These are phyloP conservation scores for Salix viminalis DNA, from an alignment of 345 rosid species.

Conservation along the genomic window DNA sequence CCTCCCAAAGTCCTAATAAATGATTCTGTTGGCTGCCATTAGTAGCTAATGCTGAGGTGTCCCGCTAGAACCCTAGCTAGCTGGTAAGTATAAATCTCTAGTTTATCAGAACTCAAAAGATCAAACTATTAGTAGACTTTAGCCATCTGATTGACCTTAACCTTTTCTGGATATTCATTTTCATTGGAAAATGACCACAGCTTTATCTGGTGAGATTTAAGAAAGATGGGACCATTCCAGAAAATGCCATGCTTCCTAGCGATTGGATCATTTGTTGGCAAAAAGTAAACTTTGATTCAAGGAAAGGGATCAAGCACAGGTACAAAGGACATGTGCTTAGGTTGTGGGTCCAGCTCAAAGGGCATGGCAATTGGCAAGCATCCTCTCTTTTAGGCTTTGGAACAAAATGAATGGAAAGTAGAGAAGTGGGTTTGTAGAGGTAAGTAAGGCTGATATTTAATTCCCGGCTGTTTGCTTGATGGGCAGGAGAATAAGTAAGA, in stretches of 20 bases:
- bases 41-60: neutral
- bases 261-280: neutral
- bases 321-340: neutral
- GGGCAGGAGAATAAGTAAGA: constrained; percentile 22
- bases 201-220: neutral
- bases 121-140: neutral
- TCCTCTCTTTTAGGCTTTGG: neutral
- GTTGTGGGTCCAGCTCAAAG: neutral
- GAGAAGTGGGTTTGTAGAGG: neutral
- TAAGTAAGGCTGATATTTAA: constrained; percentile 27
- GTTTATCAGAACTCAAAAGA: neutral
- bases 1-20: constrained; percentile 10
- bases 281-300: neutral
- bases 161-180: neutral
- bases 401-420: neutral
- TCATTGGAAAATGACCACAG: neutral
- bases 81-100: neutral
- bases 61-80: neutral
- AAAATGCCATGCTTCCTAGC: neutral
- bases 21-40: constrained; percentile 4
- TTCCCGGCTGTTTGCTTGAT: constrained; percentile 7
- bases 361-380: neutral
- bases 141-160: neutral
- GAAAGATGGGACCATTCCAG: neutral
- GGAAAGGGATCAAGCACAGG: constrained; percentile 1